These are phyloP conservation scores for Melaleuca alternifolia DNA, from an alignment of 345 rosid species.

Conservation along the genomic window DNA sequence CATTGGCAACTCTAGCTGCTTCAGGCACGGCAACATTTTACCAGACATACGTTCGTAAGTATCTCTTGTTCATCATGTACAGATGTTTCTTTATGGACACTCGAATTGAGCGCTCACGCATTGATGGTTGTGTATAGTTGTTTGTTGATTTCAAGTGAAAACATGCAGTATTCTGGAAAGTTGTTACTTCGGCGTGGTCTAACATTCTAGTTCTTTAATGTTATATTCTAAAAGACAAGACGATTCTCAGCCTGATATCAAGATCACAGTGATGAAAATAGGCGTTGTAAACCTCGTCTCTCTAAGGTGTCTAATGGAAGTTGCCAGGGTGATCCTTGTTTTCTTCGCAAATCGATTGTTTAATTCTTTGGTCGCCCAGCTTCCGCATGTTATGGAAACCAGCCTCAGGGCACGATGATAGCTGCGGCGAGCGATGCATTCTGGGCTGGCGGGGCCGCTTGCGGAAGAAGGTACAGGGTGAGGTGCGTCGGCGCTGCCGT, in stretches of 20 bases:
- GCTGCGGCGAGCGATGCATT: not conserved
- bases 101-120: no score
- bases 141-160: no score
- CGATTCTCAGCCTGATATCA: not conserved
- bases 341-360: not conserved
- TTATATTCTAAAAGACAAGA: not conserved
- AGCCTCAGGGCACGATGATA: not conserved
- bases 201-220: no score
- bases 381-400: not conserved
- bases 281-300: not conserved
- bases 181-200: no score
- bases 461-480: not conserved
- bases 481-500: not conserved
- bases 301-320: no score
- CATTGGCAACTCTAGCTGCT: not conserved
- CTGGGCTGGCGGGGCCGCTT: not conserved
- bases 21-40: not conserved
- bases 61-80: not conserved
- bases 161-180: no score
- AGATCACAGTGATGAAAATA: not conserved
- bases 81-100: not conserved
- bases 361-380: not conserved
- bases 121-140: no score
- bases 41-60: not conserved
- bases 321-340: not conserved